A percentile compares a stretch with the other conserved stretches of the same genome.
Evolutionary conservation across 345 rosid genomes (phyloP).

Genomic region (Trapa bicornis): DNA sequence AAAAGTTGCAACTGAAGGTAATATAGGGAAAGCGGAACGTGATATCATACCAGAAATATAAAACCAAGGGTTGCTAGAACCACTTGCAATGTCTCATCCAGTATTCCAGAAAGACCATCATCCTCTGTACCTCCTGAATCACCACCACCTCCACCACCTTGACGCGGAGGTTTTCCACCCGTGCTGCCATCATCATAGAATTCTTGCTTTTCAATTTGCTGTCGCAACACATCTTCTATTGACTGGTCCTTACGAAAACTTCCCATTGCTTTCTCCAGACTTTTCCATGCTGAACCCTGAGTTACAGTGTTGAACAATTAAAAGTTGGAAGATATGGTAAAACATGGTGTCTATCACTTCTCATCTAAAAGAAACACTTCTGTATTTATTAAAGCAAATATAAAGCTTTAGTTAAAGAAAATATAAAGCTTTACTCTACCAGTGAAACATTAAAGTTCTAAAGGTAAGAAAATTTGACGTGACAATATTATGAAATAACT

Average conservation of each 20-base stretch:
- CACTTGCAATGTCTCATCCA: constrained; percentile 54
- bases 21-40: background rate
- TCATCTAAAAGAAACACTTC: background rate
- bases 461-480: background rate
- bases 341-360: background rate
- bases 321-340: background rate
- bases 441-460: background rate
- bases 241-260: constrained; percentile 27
- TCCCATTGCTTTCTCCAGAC: constrained; percentile 43
- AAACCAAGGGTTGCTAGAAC: constrained; percentile 53
- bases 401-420: background rate
- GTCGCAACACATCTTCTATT: constrained; percentile 47
- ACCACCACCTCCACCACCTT: constrained; percentile 25
- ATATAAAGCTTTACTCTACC: background rate
- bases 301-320: background rate
- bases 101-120: constrained; percentile 33
- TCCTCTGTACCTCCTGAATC: constrained; percentile 34
- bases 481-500: background rate
- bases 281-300: constrained; percentile 55
- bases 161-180: constrained; percentile 34
- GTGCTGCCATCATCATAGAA: constrained; percentile 30
- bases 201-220: constrained; percentile 49
- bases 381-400: background rate
- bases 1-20: background rate
- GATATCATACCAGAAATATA: constrained; percentile 37